Conservation (phyloP, 2,329 filamentous ascomycete genomes). For the Mollisia scopiformis region DNA sequence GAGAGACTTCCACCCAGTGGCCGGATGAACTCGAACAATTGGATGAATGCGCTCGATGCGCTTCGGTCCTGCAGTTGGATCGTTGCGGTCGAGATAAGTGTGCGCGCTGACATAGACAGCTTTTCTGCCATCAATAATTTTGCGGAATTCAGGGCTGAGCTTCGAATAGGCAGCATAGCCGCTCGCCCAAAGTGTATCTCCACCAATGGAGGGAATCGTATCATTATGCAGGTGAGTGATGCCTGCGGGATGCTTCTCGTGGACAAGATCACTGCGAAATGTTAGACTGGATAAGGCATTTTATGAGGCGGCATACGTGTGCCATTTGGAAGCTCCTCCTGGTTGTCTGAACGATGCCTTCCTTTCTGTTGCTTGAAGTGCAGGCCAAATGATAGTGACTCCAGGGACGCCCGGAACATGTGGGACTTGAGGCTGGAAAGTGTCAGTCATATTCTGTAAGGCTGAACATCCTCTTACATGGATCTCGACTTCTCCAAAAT, state of each 20-base stretch:
- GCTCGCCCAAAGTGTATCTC: constrained; percentile 74
- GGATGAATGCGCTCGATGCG: constrained; percentile 70
- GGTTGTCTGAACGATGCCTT: constrained; percentile 66
- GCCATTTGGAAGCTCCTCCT: constrained; percentile 70
- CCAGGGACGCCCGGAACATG: constrained; percentile 70
- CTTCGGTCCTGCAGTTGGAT: constrained; percentile 64
- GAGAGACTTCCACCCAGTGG: constrained; percentile 74
- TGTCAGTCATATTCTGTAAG: not conserved
- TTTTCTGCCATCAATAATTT: constrained; percentile 67
- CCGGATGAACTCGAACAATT: constrained; percentile 71
- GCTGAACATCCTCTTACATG: constrained; percentile 53
- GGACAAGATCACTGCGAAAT: constrained; percentile 58
- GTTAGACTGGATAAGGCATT: not conserved
- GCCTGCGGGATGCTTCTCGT: constrained; percentile 71
- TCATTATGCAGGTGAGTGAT: constrained; percentile 74
- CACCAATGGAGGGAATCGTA: constrained; percentile 59
- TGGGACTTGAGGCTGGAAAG: constrained; percentile 65
- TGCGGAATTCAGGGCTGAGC: constrained; percentile 69
- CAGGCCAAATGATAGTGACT: constrained; percentile 72
- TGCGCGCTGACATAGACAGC: constrained; percentile 71
- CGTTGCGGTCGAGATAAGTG: constrained; percentile 65
- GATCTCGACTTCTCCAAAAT: constrained; percentile 67
- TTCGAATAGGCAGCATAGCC: constrained; percentile 76
- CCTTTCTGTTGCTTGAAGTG: constrained; percentile 63
- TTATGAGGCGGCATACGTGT: constrained; percentile 43